phyloP scores from a whole-genome alignment of 192 early-diverging fungal species.

The Coemansia sp. region DNA sequence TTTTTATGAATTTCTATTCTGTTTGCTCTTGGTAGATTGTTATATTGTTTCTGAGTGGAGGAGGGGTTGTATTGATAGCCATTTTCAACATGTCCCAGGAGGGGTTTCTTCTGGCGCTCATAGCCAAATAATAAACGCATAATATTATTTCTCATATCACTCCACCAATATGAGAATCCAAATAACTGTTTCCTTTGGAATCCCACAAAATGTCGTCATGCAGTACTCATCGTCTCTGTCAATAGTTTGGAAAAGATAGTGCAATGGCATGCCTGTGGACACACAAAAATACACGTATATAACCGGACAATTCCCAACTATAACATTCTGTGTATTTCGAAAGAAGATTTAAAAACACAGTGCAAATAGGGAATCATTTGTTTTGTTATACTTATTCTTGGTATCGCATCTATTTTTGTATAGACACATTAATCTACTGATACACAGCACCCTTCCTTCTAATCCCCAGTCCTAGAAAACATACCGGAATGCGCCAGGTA shows the following conservation, averaged over 20 bases:
- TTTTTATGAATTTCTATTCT: no score
- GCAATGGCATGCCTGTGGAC: not conserved
- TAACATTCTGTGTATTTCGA: not conserved
- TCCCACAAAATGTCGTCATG: not conserved
- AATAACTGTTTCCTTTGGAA: not conserved
- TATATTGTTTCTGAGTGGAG: no score
- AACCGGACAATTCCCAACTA: not conserved
- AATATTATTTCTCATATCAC: not conserved
- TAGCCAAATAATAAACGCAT: not conserved
- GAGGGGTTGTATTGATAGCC: no score
- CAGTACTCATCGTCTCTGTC: not conserved
- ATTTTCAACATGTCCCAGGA: no score
- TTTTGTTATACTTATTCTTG: not conserved
- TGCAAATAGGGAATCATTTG: not conserved
- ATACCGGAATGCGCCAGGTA: constrained; percentile 13
- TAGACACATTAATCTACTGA: not conserved
- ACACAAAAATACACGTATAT: not conserved
- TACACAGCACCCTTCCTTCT: not conserved
- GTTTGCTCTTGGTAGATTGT: no score
- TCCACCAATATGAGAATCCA: not conserved
- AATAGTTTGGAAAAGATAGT: not conserved
- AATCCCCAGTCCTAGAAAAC: not conserved
- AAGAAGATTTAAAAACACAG: not conserved
- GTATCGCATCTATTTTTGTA: not conserved
- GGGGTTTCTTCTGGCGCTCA: no score